phyloP scores from a whole-genome alignment of 139 green algal genomes.

The Picochlorum sp. region DNA sequence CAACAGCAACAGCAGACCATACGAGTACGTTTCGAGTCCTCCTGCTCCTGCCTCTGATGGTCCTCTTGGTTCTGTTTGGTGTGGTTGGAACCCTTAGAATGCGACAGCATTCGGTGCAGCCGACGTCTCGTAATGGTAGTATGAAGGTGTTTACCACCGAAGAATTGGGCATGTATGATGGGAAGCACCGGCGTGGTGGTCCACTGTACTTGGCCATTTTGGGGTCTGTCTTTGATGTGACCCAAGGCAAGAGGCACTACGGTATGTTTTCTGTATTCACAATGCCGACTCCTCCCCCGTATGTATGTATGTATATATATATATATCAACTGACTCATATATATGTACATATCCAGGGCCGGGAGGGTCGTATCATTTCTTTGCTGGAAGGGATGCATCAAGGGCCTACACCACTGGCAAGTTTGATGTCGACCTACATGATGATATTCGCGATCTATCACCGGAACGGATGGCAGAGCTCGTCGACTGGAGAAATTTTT shows the following conservation, averaged over 20 bases:
- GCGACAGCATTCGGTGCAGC: too few species aligned
- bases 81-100: too few species aligned
- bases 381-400: conserved; percentile 45
- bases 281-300: too few species aligned
- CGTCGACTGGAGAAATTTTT: conserved; percentile 53
- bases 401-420: conserved; percentile 46
- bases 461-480: conserved; percentile 37
- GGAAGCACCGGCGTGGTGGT: not conserved
- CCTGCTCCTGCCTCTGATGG: too few species aligned
- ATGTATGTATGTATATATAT: too few species aligned
- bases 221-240: conserved; percentile 68
- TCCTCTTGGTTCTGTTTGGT: too few species aligned
- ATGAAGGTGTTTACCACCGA: conserved; percentile 31
- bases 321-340: not conserved
- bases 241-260: conserved; percentile 33
- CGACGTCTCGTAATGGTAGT: not conserved
- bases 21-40: too few species aligned
- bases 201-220: conserved; percentile 48
- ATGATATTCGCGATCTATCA: conserved; percentile 42
- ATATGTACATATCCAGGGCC: conserved; percentile 13
- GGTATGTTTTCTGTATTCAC: conserved; percentile 9
- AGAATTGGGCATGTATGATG: conserved; percentile 40
- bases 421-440: conserved; percentile 46
- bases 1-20: too few species aligned
- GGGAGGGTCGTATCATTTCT: conserved; percentile 44